Percentiles rank a stretch among this genome's conserved stretches.
Evolutionary conservation across 163 green algal species (phyloP).

Genomic region (Chlamydomonas reinhardtii): DNA sequence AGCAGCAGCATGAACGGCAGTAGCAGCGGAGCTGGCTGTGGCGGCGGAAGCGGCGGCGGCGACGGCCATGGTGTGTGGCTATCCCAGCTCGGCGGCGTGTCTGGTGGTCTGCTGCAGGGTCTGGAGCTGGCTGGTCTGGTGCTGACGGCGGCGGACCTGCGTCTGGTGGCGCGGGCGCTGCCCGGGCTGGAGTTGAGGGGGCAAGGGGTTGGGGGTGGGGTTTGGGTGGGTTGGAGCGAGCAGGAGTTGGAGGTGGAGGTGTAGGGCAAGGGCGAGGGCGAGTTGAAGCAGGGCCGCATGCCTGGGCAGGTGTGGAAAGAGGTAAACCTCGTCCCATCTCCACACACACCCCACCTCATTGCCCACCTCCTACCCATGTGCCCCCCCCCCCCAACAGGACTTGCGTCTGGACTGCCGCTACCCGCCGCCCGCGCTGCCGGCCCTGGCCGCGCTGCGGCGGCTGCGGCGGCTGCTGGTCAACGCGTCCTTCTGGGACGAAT

Average conservation of each 20-base stretch:
- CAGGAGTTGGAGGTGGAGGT: no score
- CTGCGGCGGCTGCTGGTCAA: slow-evolving; percentile 17
- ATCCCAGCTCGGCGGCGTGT: neutral
- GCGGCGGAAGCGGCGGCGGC: neutral
- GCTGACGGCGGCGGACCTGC: slow-evolving; percentile 8
- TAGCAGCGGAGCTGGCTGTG: neutral
- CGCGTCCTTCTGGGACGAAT: slow-evolving; percentile 3
- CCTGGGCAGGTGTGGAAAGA: no score
- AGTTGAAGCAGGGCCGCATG: no score
- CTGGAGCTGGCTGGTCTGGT: slow-evolving; percentile 27
- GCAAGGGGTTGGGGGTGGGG: no score
- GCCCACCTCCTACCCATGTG: no score
- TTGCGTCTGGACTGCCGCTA: slow-evolving; percentile 39
- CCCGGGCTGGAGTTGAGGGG: neutral
- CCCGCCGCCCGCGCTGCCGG: neutral
- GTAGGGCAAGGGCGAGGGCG: no score
- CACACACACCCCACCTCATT: no score
- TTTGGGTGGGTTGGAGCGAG: no score
- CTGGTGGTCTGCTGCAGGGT: neutral
- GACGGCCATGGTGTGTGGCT: neutral
- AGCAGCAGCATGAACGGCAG: no score
- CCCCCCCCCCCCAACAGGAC: neutral
- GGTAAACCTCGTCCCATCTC: no score
- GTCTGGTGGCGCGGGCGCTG: neutral
- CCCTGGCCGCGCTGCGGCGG: neutral